These are phyloP conservation scores for Xylaria longipes DNA, from an alignment of 495 filamentous ascomycete genomes.

Conservation along the genomic window DNA sequence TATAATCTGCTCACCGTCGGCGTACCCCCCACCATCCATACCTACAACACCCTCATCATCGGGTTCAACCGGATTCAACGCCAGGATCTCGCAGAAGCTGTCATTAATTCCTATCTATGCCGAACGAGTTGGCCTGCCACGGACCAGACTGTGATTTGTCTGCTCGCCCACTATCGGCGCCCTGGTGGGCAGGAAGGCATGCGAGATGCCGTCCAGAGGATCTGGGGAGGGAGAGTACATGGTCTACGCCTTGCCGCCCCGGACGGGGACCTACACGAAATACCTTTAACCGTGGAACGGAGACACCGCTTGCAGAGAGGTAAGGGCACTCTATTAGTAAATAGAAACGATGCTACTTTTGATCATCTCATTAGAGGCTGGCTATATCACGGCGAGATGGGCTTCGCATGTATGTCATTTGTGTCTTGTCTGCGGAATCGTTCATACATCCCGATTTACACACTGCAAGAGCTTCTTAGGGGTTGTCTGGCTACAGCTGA, in stretches of 20 bases:
- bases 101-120: constrained; percentile 61
- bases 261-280: not conserved
- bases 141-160: constrained; percentile 55
- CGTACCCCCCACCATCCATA: constrained; percentile 64
- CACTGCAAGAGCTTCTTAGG: constrained; percentile 43
- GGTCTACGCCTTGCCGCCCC: constrained; percentile 32
- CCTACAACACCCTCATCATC: constrained; percentile 70
- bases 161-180: constrained; percentile 62
- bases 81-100: constrained; percentile 56
- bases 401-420: constrained; percentile 44
- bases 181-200: constrained; percentile 49
- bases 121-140: constrained; percentile 58
- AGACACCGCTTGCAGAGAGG: not conserved
- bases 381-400: constrained; percentile 44
- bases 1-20: constrained; percentile 67
- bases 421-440: constrained; percentile 41
- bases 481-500: constrained; percentile 40
- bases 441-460: constrained; percentile 29
- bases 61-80: constrained; percentile 60
- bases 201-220: constrained; percentile 43
- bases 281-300: not conserved
- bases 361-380: constrained; percentile 48
- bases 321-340: not conserved
- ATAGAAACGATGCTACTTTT: constrained; percentile 34
- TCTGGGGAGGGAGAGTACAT: constrained; percentile 42